Evolutionary conservation across 2,329 filamentous ascomycete species (phyloP).

Genomic region (Periglandula ipomoeae): DNA sequence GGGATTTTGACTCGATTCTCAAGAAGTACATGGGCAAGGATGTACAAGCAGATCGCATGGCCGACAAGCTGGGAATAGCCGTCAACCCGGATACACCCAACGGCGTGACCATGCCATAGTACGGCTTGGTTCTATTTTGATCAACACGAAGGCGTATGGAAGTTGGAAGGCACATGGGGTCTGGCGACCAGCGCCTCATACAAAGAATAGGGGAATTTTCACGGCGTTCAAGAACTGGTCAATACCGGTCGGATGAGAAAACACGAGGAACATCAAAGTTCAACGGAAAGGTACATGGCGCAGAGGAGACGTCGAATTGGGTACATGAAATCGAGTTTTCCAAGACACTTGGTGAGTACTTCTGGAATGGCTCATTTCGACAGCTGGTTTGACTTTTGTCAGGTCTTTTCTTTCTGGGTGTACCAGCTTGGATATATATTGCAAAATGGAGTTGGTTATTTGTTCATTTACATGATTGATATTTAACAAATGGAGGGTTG

Average conservation of each 20-base stretch:
- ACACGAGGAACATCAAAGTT: neutral
- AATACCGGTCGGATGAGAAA: neutral
- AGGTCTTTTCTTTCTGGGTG: too few species aligned
- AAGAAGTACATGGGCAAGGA: slow-evolving; percentile 49
- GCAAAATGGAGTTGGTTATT: too few species aligned
- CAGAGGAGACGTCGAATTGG: neutral
- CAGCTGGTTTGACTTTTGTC: too few species aligned
- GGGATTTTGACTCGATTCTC: slow-evolving; percentile 76
- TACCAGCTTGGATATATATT: too few species aligned
- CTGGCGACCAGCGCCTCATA: neutral
- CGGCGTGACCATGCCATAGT: slow-evolving; percentile 8
- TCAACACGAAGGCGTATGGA: neutral
- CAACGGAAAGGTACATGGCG: neutral
- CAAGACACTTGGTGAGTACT: too few species aligned
- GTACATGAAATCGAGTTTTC: neutral
- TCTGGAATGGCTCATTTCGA: too few species aligned
- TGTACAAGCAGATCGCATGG: slow-evolving; percentile 23
- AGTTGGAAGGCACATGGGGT: neutral
- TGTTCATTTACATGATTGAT: too few species aligned
- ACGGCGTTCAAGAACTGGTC: neutral
- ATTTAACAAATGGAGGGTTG: too few species aligned
- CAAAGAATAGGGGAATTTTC: neutral
- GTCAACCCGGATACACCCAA: slow-evolving; percentile 18
- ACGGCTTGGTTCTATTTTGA: neutral
- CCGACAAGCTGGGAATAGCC: slow-evolving; percentile 53